A percentile compares a stretch with the other conserved stretches of the same genome.
Evolutionary conservation across 441 rosid genomes (phyloP).

Genomic region (Arabidopsis hybrid): DNA sequence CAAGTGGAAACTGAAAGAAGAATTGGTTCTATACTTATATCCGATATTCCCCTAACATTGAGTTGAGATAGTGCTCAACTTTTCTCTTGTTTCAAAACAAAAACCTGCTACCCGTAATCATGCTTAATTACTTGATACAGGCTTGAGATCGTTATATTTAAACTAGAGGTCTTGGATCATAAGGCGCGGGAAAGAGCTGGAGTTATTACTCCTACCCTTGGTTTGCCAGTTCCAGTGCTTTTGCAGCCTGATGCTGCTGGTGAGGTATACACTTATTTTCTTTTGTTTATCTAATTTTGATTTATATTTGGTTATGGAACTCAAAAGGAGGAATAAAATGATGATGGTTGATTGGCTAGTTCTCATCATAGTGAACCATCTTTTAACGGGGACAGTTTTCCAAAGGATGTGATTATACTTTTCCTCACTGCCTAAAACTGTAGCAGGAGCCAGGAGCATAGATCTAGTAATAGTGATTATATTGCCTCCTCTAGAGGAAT

Average conservation of each 20-base stretch:
- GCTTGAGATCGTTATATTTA: slow-evolving; percentile 79
- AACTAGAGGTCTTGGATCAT: slow-evolving; percentile 94
- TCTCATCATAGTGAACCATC: slow-evolving; percentile 16
- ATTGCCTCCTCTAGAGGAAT: slow-evolving; percentile 10
- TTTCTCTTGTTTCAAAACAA: slow-evolving; percentile 4
- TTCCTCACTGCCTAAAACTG: slow-evolving; percentile 2
- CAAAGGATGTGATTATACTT: slow-evolving; percentile 12
- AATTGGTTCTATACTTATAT: neutral
- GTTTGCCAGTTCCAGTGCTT: slow-evolving; percentile 78
- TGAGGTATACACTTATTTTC: slow-evolving; percentile 59
- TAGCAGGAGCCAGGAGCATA: neutral
- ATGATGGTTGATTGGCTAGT: slow-evolving; percentile 10
- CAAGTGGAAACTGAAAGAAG: slow-evolving; percentile 13
- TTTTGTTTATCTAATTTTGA: slow-evolving; percentile 3
- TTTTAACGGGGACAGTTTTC: slow-evolving; percentile 1
- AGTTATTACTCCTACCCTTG: slow-evolving; percentile 77
- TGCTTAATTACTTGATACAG: slow-evolving; percentile 48
- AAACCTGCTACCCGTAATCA: neutral
- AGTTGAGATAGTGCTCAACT: slow-evolving; percentile 26
- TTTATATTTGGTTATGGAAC: neutral
- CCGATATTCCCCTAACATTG: neutral
- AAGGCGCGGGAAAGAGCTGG: slow-evolving; percentile 96
- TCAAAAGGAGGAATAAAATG: neutral
- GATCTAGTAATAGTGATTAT: neutral
- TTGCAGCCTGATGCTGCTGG: slow-evolving; percentile 78